Percentiles rank a stretch among this genome's conserved stretches.
These are phyloP conservation scores for Rhodomyrtus psidioides DNA, from an alignment of 441 rosid genomes.

Conservation along the genomic window DNA sequence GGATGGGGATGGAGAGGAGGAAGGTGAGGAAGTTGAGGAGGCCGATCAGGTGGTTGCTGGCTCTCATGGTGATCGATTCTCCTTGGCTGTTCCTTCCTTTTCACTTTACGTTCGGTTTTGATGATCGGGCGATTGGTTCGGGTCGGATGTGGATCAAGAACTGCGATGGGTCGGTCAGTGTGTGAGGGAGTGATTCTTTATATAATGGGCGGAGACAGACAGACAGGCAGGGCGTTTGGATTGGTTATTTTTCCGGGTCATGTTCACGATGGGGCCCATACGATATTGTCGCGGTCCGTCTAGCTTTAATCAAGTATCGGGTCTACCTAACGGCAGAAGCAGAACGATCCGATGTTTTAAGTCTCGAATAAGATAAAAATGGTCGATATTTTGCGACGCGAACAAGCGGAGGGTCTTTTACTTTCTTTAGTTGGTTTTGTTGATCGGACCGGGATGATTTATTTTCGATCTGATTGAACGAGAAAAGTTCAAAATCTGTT, in stretches of 20 bases:
- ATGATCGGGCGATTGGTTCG: neutral
- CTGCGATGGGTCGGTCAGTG: neutral
- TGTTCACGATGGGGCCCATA: neutral
- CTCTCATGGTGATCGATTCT: constrained; percentile 36
- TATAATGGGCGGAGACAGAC: neutral
- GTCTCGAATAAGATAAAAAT: neutral
- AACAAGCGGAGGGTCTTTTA: too few species aligned
- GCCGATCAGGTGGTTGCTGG: constrained; percentile 71
- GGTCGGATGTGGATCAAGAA: neutral
- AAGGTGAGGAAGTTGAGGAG: constrained; percentile 79
- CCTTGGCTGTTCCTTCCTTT: too few species aligned
- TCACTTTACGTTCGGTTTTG: neutral
- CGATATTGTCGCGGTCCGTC: neutral
- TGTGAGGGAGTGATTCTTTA: neutral
- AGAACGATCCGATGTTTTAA: neutral
- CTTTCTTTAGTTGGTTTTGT: too few species aligned
- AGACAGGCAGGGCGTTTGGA: neutral
- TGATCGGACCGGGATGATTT: neutral
- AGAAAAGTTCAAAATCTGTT: neutral
- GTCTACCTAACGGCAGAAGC: neutral
- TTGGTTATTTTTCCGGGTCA: neutral
- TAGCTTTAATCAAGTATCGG: neutral
- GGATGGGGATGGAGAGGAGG: constrained; percentile 72
- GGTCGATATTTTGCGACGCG: too few species aligned
- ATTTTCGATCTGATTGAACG: neutral